Evolutionary conservation across 1,139 yeast species (phyloP).

Genomic region (Suhomyces taliae): DNA sequence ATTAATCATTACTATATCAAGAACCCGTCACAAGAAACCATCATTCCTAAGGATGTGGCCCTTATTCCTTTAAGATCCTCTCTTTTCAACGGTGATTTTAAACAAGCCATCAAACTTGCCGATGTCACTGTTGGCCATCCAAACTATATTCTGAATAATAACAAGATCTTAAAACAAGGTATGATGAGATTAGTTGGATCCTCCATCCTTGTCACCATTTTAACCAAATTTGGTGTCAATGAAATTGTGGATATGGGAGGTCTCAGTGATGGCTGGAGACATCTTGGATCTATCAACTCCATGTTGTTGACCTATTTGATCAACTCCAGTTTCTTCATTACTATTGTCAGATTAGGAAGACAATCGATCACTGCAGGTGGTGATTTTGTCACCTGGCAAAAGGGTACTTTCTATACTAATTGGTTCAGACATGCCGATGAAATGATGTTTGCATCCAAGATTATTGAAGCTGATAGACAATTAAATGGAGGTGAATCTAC

Average conservation of each 20-base stretch:
- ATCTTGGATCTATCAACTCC: conserved; percentile 52
- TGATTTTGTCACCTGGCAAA: conserved; percentile 57
- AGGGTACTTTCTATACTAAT: conserved; percentile 63
- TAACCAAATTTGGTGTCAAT: conserved; percentile 42
- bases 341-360: conserved; percentile 60
- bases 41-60: conserved; percentile 47
- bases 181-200: conserved; percentile 30
- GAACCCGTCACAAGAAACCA: conserved; percentile 25
- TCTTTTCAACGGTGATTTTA: conserved; percentile 59
- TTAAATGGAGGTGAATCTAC: conserved; percentile 43
- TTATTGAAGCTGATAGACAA: conserved; percentile 63
- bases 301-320: conserved; percentile 64
- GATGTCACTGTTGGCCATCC: conserved; percentile 63
- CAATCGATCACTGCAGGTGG: conserved; percentile 51
- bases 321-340: conserved; percentile 60
- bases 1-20: conserved; percentile 37
- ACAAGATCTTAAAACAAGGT: conserved; percentile 30
- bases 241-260: conserved; percentile 35
- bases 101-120: conserved; percentile 55
- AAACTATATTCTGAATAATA: conserved; percentile 42
- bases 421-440: conserved; percentile 72
- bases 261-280: conserved; percentile 40
- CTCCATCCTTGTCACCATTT: conserved; percentile 35
- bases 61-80: conserved; percentile 63
- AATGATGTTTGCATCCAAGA: conserved; percentile 62